These are phyloP conservation scores for Zygosaccharomyces gambellarensis DNA, from an alignment of 805 yeast species.

Conservation along the genomic window DNA sequence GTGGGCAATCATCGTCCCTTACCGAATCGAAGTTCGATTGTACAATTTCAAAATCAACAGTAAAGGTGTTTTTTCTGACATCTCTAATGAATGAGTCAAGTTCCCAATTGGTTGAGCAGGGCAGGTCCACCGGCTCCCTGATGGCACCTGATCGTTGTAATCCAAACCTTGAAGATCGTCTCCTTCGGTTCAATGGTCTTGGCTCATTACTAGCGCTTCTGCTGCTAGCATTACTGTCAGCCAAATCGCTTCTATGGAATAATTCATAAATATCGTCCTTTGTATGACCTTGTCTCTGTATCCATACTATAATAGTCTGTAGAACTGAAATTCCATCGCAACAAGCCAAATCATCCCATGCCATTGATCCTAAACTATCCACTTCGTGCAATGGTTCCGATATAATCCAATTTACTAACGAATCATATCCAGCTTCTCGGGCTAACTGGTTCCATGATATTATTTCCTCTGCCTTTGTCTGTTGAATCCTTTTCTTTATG, in stretches of 20 bases:
- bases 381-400: conserved; percentile 16
- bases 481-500: conserved; percentile 16
- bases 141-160: conserved; percentile 8
- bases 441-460: conserved; percentile 21
- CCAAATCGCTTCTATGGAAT: conserved; percentile 9
- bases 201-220: conserved; percentile 8
- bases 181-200: conserved; percentile 7
- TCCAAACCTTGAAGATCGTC: conserved; percentile 10
- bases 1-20: conserved; percentile 2
- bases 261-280: conserved; percentile 17
- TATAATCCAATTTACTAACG: conserved; percentile 12
- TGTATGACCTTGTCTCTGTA: conserved; percentile 18
- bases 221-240: conserved; percentile 4
- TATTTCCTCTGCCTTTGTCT: conserved; percentile 10
- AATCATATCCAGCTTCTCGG: conserved; percentile 14
- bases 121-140: conserved; percentile 14
- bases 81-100: conserved; percentile 18
- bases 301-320: conserved; percentile 23
- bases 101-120: conserved; percentile 13
- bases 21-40: conserved; percentile 9
- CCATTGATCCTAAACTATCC: conserved; percentile 10
- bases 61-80: conserved; percentile 19
- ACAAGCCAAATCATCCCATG: conserved; percentile 19
- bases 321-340: conserved; percentile 17
- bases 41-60: conserved; percentile 21